Conservation (phyloP, 768 basidiomycete species). For the Amanita rubescens region DNA sequence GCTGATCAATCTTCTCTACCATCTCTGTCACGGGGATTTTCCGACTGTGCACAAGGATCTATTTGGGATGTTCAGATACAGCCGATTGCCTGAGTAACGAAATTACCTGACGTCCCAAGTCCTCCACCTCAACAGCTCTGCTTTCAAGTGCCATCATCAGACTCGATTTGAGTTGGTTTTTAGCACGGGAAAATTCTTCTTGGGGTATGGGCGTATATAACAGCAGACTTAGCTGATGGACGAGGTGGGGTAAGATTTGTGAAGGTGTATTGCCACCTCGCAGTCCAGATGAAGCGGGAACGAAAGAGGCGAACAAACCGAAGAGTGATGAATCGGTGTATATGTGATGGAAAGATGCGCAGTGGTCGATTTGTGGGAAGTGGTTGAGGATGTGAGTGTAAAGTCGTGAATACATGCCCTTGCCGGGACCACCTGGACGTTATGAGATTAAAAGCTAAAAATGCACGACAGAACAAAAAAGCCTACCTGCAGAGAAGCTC, state of each 20-base stretch:
- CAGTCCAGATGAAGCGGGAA: constrained; percentile 51
- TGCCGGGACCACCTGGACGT: constrained; percentile 80
- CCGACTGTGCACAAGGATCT: constrained; percentile 82
- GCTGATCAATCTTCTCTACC: constrained; percentile 76
- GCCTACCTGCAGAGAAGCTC: constrained; percentile 84
- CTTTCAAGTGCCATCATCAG: constrained; percentile 95
- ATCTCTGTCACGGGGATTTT: constrained; percentile 88
- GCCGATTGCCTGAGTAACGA: not conserved
- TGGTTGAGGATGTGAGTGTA: constrained; percentile 96
- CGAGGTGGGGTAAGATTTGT: constrained; percentile 76
- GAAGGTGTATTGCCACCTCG: constrained; percentile 56
- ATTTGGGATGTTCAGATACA: constrained; percentile 7
- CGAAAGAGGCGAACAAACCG: constrained; percentile 82
- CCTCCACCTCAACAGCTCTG: constrained; percentile 76
- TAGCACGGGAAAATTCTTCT: constrained; percentile 75
- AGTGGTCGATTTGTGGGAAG: constrained; percentile 90
- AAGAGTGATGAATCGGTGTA: constrained; percentile 93
- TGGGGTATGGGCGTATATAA: constrained; percentile 61
- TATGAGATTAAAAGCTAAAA: not conserved
- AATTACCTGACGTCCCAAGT: constrained; percentile 80
- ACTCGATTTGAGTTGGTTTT: constrained; percentile 91
- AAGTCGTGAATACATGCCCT: constrained; percentile 97
- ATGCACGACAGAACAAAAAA: not conserved
- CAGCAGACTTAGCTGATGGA: constrained; percentile 80
- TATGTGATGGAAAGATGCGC: constrained; percentile 95